Conservation (phyloP, 108 stramenopile genomes). For the Pseudonitzschia multiseries region DNA sequence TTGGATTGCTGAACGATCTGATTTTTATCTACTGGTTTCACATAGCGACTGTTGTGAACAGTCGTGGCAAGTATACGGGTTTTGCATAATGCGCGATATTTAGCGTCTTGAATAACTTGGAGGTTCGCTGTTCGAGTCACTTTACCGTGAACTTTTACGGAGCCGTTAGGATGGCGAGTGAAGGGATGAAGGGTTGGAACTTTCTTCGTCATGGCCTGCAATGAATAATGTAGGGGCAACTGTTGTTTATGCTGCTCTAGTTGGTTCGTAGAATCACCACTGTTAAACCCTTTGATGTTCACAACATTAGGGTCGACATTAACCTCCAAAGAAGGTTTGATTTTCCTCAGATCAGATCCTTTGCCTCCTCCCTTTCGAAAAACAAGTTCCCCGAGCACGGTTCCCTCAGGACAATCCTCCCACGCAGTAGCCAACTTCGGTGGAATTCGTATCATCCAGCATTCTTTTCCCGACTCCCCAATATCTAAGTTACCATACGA, state of each 20-base stretch:
- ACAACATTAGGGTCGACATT: constrained; percentile 30
- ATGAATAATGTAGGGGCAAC: constrained; percentile 75
- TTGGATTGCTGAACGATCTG: constrained; percentile 37
- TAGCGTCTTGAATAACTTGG: constrained; percentile 63
- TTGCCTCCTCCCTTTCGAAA: constrained; percentile 76
- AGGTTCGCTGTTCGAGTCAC: constrained; percentile 71
- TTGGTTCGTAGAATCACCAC: constrained; percentile 22
- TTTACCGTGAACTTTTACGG: constrained; percentile 67
- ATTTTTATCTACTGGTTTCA: constrained; percentile 72
- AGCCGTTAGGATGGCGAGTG: constrained; percentile 60
- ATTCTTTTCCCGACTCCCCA: constrained; percentile 35
- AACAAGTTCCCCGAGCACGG: constrained; percentile 74
- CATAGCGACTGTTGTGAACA: constrained; percentile 76
- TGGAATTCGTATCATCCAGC: constrained; percentile 80
- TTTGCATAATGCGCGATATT: constrained; percentile 66
- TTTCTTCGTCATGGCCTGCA: constrained; percentile 85
- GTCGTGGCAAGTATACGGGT: constrained; percentile 65
- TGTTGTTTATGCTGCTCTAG: constrained; percentile 36
- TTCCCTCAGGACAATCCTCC: constrained; percentile 77
- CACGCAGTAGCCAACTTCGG: constrained; percentile 66
- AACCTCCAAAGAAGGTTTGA: constrained; percentile 49
- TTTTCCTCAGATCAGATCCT: constrained; percentile 17
- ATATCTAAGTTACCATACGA: constrained; percentile 43
- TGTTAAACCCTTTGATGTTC: constrained; percentile 19
- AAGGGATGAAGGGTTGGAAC: constrained; percentile 77